Percentiles rank a stretch among this genome's conserved stretches.
phyloP scores from a whole-genome alignment of 768 basidiomycete species.

The Candolleomyces efflorescens region DNA sequence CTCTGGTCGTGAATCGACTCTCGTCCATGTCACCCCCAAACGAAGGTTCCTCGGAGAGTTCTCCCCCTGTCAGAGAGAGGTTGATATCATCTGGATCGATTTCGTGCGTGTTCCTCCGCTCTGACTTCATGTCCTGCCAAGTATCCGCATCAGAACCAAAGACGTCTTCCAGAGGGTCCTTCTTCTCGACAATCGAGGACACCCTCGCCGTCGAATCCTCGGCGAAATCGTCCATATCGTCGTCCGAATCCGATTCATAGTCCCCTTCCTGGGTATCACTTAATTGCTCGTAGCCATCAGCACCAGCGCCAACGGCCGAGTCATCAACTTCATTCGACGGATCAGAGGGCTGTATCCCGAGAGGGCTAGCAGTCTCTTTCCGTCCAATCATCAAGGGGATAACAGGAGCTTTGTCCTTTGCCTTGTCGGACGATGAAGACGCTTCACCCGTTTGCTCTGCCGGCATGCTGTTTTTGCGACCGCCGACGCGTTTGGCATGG shows the following conservation, averaged over 20 bases:
- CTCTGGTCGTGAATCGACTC: slow-evolving; percentile 26
- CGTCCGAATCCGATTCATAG: slow-evolving; percentile 27
- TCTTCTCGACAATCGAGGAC: slow-evolving; percentile 21
- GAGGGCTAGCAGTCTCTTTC: slow-evolving; percentile 37
- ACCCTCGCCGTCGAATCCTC: slow-evolving; percentile 39
- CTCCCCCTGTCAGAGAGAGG: slow-evolving; percentile 46
- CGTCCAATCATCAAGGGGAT: slow-evolving; percentile 51
- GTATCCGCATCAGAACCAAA: slow-evolving; percentile 65
- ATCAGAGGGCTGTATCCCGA: slow-evolving; percentile 21
- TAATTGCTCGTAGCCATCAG: slow-evolving; percentile 30
- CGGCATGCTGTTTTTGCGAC: slow-evolving; percentile 12
- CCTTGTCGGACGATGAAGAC: slow-evolving; percentile 21
- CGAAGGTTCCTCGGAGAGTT: slow-evolving; percentile 19
- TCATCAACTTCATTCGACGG: slow-evolving; percentile 9
- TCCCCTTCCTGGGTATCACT: slow-evolving; percentile 32
- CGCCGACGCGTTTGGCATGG: slow-evolving; percentile 50
- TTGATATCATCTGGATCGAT: slow-evolving; percentile 46
- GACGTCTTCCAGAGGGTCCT: slow-evolving; percentile 55
- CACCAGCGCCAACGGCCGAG: slow-evolving; percentile 17
- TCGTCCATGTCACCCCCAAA: slow-evolving; percentile 20
- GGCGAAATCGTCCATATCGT: slow-evolving; percentile 22
- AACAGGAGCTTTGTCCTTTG: slow-evolving; percentile 29
- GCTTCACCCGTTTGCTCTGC: slow-evolving; percentile 19
- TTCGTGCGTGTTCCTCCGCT: slow-evolving; percentile 18
- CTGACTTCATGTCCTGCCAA: slow-evolving; percentile 50